These are phyloP conservation scores for Delitschia confertaspora DNA, from an alignment of 495 filamentous ascomycete species.

Conservation along the genomic window DNA sequence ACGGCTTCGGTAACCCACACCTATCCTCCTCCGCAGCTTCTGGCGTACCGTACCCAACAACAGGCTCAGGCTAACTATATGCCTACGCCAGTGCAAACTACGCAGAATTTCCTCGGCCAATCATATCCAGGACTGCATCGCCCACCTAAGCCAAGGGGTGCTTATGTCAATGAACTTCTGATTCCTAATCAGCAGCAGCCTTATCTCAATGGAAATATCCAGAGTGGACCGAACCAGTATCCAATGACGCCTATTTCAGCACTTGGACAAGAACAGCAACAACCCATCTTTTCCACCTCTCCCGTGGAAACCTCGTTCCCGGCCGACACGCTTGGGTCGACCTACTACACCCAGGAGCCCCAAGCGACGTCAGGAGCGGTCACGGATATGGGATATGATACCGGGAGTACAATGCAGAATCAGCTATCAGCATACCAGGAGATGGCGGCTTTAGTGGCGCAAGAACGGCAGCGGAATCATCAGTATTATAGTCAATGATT, in stretches of 20 bases:
- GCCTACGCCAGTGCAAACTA: constrained; percentile 4
- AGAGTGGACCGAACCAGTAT: constrained; percentile 15
- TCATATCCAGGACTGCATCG: constrained; percentile 25
- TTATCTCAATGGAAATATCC: constrained; percentile 21
- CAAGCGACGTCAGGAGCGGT: constrained; percentile 6
- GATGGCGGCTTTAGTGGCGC: constrained; percentile 19
- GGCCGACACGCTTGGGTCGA: constrained; percentile 15
- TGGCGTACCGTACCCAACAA: constrained; percentile 13
- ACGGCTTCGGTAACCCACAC: constrained; percentile 22
- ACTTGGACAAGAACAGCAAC: constrained; percentile 15
- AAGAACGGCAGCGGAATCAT: constrained; percentile 16
- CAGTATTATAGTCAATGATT: constrained; percentile 22
- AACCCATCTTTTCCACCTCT: constrained; percentile 18
- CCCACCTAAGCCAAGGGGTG: constrained; percentile 10
- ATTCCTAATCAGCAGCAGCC: constrained; percentile 19
- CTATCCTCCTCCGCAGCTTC: constrained; percentile 27
- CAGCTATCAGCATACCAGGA: constrained; percentile 18
- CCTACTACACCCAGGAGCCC: constrained; percentile 24
- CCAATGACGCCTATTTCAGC: constrained; percentile 24
- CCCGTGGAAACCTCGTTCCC: constrained; percentile 23
- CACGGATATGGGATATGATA: constrained; percentile 14
- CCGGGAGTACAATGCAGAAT: constrained; percentile 8
- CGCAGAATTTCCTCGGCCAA: constrained; percentile 6
- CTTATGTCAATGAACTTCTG: constrained; percentile 21
- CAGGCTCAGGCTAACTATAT: constrained; percentile 6